A percentile compares a stretch with the other conserved stretches of the same genome.
Evolutionary conservation across 2,329 filamentous ascomycete genomes (phyloP).

Genomic region (Alternaria novae-zelandiae): DNA sequence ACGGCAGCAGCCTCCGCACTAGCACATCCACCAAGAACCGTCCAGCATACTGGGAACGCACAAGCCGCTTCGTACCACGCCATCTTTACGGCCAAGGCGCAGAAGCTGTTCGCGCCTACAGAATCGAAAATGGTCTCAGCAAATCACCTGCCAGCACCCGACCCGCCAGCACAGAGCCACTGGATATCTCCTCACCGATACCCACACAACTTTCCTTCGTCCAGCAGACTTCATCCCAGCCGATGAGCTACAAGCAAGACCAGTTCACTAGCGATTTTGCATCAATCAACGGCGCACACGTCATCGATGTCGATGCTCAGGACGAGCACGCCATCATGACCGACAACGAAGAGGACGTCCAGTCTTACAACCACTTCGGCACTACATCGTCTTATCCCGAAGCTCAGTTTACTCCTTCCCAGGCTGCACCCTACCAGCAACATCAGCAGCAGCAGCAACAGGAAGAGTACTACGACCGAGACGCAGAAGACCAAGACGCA

Average conservation of each 20-base stretch:
- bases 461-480: neutral
- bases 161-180: conserved; percentile 24
- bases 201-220: conserved; percentile 27
- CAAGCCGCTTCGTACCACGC: conserved; percentile 44
- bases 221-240: conserved; percentile 12
- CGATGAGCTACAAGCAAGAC: conserved; percentile 12
- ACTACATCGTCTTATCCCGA: conserved; percentile 1
- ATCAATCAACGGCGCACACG: conserved; percentile 11
- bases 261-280: conserved; percentile 19
- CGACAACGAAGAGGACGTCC: conserved; percentile 18
- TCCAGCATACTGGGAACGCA: conserved; percentile 41
- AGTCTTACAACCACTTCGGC: conserved; percentile 6
- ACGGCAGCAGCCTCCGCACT: conserved; percentile 21
- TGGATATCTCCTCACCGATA: conserved; percentile 32
- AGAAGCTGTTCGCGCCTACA: conserved; percentile 39
- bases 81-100: conserved; percentile 45
- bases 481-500: conserved; percentile 11
- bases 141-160: conserved; percentile 22
- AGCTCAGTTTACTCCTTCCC: neutral
- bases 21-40: conserved; percentile 17
- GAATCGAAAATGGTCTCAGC: conserved; percentile 23
- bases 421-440: neutral
- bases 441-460: neutral
- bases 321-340: conserved; percentile 12
- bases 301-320: conserved; percentile 13